phyloP scores from a whole-genome alignment of 164 flowering plant species.

The Chimonanthus salicifolius region DNA sequence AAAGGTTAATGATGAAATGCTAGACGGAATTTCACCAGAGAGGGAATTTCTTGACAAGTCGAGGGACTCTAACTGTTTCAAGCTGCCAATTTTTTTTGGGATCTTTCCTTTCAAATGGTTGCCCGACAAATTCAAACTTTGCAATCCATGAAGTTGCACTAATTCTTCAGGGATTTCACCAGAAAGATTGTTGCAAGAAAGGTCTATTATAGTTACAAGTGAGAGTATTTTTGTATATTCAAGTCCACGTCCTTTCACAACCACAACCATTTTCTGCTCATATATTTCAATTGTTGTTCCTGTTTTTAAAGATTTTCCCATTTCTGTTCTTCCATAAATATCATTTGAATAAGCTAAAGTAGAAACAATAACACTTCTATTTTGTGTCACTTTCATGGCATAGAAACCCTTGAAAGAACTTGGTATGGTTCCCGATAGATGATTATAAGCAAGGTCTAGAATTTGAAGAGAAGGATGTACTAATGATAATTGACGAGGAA shows the following conservation, averaged over 20 bases:
- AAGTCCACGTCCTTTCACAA: background rate
- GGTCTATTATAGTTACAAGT: constrained; percentile 1
- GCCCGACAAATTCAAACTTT: background rate
- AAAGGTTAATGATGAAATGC: background rate
- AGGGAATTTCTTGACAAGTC: constrained; percentile 4
- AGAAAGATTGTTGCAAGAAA: constrained; percentile 1
- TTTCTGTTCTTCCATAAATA: background rate
- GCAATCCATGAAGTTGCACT: background rate
- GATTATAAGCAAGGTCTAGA: constrained; percentile 3
- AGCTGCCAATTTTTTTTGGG: background rate
- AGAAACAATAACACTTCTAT: background rate
- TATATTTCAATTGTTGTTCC: background rate
- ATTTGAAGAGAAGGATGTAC: background rate
- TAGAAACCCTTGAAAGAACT: background rate
- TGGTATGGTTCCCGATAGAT: constrained; percentile 2
- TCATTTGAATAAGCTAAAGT: background rate
- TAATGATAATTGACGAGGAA: background rate
- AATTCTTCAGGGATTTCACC: constrained; percentile 6
- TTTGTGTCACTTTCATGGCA: background rate
- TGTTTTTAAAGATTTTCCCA: background rate
- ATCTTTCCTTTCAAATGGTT: background rate
- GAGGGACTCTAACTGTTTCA: background rate
- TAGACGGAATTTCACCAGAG: background rate
- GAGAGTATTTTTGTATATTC: background rate
- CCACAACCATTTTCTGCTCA: background rate